Evolutionary conservation across 2,329 filamentous ascomycete species (phyloP), one percentile per base, ranked within the genome.

Genomic region (Sarocladiaceae sp.): DNA sequence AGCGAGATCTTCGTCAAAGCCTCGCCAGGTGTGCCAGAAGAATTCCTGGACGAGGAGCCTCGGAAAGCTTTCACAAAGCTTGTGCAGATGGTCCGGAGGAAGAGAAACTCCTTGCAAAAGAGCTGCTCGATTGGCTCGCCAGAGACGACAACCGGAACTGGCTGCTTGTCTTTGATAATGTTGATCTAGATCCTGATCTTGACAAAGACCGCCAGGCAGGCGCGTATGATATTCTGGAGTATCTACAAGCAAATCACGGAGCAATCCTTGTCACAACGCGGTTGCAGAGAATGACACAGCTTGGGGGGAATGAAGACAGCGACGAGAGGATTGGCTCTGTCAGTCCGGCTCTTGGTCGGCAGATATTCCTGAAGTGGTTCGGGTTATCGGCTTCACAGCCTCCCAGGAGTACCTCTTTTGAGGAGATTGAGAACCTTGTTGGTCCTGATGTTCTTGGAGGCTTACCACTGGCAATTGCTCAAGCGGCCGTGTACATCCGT

Each of bases 81-180:
- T n/a, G 3, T 4, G 40, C 55, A 44, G 29, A 51, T 49, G 56
- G 50, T 49, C 51, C 54, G 10, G 54, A 59, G 40, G 55, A 60
- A 37, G 36, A 60, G 25, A 40, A 60, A 17, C 31, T 25, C 11
- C 55, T 58, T 35, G 57, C 59, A 22, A 53, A 56, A 47, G 58
- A 62, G 33, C 56, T 63, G 51, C 46, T 65, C 51, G 50, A 56
- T 23, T 67, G 63, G 63, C 56, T 67, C n/a, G 55, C 55, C 37
- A 48, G 40, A 31, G 50, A 51, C 15, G 55, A 59, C 3, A 67
- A 69, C 50, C 51, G 20, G 20, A 28, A 58, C 42, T 70, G 63
- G 67, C 57, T 70, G n/a, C 54, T 70, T 36, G 54, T 69, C 20
- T 59, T 65, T 28, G 66, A 70, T 58, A 68, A 69, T 51, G 58